Conservation (phyloP, 2,329 filamentous ascomycete genomes). For the Acrocalymma vagum region DNA sequence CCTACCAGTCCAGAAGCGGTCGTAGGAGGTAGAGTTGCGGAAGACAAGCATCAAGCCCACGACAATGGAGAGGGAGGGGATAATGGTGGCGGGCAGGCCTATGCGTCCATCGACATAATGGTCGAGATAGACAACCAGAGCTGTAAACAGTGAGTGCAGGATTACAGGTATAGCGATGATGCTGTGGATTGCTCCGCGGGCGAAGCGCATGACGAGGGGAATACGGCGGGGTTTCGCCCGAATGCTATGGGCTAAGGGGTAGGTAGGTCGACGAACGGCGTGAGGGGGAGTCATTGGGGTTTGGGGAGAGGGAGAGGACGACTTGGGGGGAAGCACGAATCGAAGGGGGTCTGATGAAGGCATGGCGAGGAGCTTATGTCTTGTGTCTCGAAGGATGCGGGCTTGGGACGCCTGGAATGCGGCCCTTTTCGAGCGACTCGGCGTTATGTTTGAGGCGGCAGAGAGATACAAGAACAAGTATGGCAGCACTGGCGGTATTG, state of each 20-base stretch:
- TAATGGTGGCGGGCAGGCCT: constrained; percentile 66
- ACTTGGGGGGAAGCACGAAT: no score
- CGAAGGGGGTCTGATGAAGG: no score
- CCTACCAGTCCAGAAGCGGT: constrained; percentile 70
- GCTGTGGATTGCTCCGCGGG: constrained; percentile 69
- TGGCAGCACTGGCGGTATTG: no score
- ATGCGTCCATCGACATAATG: constrained; percentile 59
- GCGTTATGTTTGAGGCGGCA: no score
- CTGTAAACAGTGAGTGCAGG: constrained; percentile 66
- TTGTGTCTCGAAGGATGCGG: no score
- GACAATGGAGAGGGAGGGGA: constrained; percentile 70
- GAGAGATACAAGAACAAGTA: no score
- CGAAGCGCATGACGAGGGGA: constrained; percentile 70
- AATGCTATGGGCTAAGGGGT: constrained; percentile 54
- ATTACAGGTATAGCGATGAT: constrained; percentile 66
- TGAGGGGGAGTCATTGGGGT: constrained; percentile 13
- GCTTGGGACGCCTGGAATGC: no score
- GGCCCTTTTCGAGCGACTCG: no score
- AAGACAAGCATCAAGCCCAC: constrained; percentile 74
- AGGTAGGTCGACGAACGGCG: constrained; percentile 47
- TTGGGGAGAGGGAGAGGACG: background rate
- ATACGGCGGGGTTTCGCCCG: constrained; percentile 62
- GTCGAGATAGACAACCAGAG: constrained; percentile 67
- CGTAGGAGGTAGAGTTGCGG: constrained; percentile 70
- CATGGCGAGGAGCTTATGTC: no score